Base-by-base conservation (phyloP, 495 filamentous ascomycete genomes). In the Aspergillus bertholletiae region DNA sequence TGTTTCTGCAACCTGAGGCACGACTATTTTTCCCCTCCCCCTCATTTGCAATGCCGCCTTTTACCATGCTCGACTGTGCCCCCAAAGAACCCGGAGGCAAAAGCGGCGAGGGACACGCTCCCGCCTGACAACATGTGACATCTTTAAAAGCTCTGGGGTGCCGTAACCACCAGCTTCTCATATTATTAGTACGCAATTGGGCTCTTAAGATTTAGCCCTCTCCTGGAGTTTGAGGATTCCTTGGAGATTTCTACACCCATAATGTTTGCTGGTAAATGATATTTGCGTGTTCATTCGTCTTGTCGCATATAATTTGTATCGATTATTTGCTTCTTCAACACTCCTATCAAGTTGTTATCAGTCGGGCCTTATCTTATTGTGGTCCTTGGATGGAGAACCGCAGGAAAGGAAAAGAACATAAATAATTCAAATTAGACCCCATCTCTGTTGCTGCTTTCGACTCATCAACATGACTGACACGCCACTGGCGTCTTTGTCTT, bases 401-500 rank as follows among this genome's bases (percentile, higher is more conserved):
- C 34, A 4, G 26, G 8, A 4, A 8, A 28, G 5, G 26, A 28
- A 8, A 28, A 28, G 26, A 28, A 28, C n/a, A n/a, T n/a, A n/a
- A n/a, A n/a, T n/a, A n/a, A n/a, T n/a, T n/a, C n/a, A n/a, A n/a
- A n/a, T n/a, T n/a, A n/a, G n/a, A n/a, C n/a, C n/a, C n/a, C n/a
- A n/a, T n/a, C n/a, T n/a, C n/a, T n/a, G 30, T 32, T 32, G 30
- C 9, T 7, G 30, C 30, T 32, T 32, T 32, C 3, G 34, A 28
- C 34, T 8, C 22, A 12, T 44, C 17, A 61, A 26, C 40, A 88
- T 89, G 85, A 80, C 80, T 46, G 81, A 90, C 58, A 74, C 82
- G 22, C 85, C 89, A 2, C 74, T 97, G 23, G 90, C 93, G 26
- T 97, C 94, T 17, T 80, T 96, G 47, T 96, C 90, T 49, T 75